A percentile compares a stretch with the other conserved stretches of the same genome.
phyloP scores from a whole-genome alignment of 2,329 filamentous ascomycete species.

The Herpotrichia juniperi region DNA sequence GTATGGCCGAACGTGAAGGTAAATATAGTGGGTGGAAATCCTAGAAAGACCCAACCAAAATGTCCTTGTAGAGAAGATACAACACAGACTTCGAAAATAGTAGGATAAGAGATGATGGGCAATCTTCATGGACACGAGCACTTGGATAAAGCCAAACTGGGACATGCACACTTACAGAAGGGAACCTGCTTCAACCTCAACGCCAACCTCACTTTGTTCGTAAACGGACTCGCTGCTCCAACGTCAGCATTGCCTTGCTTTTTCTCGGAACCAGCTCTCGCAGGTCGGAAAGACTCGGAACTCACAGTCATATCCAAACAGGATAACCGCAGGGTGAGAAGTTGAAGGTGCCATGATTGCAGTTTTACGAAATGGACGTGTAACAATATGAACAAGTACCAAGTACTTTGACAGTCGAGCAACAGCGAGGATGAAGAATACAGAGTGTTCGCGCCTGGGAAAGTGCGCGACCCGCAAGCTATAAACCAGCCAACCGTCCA shows the following conservation, averaged over 20 bases:
- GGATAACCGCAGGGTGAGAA: slow-evolving; percentile 17
- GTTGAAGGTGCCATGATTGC: slow-evolving; percentile 10
- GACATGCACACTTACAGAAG: slow-evolving; percentile 36
- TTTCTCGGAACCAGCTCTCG: not conserved
- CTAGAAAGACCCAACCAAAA: too few species aligned
- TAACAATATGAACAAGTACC: too few species aligned
- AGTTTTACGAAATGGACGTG: too few species aligned
- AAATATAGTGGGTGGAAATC: too few species aligned
- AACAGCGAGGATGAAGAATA: too few species aligned
- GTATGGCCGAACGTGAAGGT: too few species aligned
- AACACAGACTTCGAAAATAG: too few species aligned
- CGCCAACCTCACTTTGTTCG: slow-evolving; percentile 45
- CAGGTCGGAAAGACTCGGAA: not conserved
- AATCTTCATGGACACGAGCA: not conserved
- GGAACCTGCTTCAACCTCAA: slow-evolving; percentile 46
- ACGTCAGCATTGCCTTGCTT: not conserved
- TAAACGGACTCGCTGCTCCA: slow-evolving; percentile 37
- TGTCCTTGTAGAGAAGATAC: too few species aligned
- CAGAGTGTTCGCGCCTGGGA: too few species aligned
- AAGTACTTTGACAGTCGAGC: too few species aligned
- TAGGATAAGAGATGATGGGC: not conserved
- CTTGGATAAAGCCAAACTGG: not conserved
- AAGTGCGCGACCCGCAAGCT: too few species aligned
- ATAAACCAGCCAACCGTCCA: too few species aligned
- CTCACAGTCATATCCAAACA: slow-evolving; percentile 37